Base-by-base conservation (phyloP, 73 alveolate species). In the Durusdinium trenchii region DNA sequence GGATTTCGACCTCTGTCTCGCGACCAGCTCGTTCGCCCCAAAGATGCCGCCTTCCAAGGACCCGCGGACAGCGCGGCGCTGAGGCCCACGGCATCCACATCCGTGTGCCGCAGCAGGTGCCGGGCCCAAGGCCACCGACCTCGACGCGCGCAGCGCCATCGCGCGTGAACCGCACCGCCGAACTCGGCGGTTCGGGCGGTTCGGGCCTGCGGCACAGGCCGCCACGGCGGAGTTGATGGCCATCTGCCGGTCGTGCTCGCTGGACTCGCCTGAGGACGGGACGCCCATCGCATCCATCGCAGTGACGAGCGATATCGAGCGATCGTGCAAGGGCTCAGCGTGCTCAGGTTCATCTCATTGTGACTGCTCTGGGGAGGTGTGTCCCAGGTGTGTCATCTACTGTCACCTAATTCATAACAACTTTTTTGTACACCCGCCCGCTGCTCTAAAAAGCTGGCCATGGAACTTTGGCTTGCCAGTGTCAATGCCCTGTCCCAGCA, bases 11-110 rank as follows among this genome's bases (percentile, higher is more conserved):
- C 43, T 10, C 38, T 62, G 43, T 26, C 36, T 23, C 7, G 84
- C 54, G 3, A n/a, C 84, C 84, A 12, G 69, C 69, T 48, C 69
- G 46, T n/a, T n/a, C n/a, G n/a, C n/a, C n/a, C n/a, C n/a, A n/a
- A n/a, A n/a, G n/a, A n/a, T n/a, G n/a, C n/a, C 40, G 32, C 90
- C 90, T 79, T 47, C 90, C 90, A 79, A 26, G 90, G 90, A 35
- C 90, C 90, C n/a, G n/a, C n/a, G n/a, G n/a, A n/a, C 90, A 79
- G 32, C 32, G 90, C 90, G 3, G 90, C 90, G 46, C 69, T 79
- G 35, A 79, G 67, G 45, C 90, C 90, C 28, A 79, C 67, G 3
- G 90, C 28, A 32, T 79, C 90, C 9, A 35, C 46, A 46, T 67
- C 46, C 32, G 45, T 61, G 46, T 47, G 64, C 69, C 6, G 69